These are phyloP conservation scores for Suillus spraguei DNA, from an alignment of 768 basidiomycete genomes.

Conservation along the genomic window DNA sequence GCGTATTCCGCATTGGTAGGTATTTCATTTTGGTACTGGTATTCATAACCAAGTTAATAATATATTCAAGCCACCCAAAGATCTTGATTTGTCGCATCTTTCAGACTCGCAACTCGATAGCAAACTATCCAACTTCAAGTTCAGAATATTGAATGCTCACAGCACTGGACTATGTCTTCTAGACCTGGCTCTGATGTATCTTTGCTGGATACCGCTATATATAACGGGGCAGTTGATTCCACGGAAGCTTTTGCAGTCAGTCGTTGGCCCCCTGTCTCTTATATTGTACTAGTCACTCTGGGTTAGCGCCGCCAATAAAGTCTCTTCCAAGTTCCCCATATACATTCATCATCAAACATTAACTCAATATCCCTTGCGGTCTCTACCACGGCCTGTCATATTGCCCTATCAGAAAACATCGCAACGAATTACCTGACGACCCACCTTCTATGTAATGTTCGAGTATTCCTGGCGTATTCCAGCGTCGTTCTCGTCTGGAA, in stretches of 20 bases:
- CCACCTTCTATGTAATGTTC: constrained; percentile 67
- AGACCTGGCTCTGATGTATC: background rate
- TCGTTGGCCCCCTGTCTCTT: too few relatives aligned
- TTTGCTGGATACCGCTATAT: background rate
- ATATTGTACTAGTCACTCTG: background rate
- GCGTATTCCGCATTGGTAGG: too few relatives aligned
- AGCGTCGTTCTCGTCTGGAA: constrained; percentile 21
- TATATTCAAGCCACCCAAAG: too few relatives aligned
- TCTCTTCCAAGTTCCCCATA: background rate
- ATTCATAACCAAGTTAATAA: too few relatives aligned
- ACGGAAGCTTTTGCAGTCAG: too few relatives aligned
- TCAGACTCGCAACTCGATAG: background rate
- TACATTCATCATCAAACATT: constrained; percentile 41
- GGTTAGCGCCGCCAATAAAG: background rate
- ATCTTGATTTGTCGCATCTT: too few relatives aligned
- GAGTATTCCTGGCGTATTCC: constrained; percentile 63
- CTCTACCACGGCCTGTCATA: constrained; percentile 49
- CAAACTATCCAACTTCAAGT: background rate
- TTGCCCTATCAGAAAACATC: constrained; percentile 47
- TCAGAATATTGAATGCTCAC: background rate
- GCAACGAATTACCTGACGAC: constrained; percentile 10
- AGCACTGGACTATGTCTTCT: background rate
- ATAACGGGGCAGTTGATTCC: too few relatives aligned
- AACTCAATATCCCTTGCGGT: constrained; percentile 55
- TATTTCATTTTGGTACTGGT: too few relatives aligned